Percentiles rank a stretch among this genome's conserved stretches.
Evolutionary conservation across 257 asterid genomes (phyloP).

Genomic region (Gardenia jasminoides): DNA sequence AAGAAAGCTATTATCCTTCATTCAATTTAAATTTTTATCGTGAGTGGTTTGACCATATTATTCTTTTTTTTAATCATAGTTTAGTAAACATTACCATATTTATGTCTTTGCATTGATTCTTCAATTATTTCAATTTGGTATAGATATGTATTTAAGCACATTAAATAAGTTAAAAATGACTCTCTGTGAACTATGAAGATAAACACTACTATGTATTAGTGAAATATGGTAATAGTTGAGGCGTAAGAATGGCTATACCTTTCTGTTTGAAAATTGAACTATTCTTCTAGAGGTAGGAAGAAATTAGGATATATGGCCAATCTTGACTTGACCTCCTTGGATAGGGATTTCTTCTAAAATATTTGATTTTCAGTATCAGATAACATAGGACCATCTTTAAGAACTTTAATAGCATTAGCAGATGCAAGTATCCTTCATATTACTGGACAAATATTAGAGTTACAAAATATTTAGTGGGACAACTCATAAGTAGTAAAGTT

Average conservation of each 20-base stretch:
- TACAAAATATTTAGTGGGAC: not conserved
- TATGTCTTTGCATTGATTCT: not conserved
- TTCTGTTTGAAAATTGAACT: conserved; percentile 87
- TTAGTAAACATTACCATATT: not conserved
- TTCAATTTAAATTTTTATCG: not conserved
- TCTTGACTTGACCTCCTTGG: conserved; percentile 33
- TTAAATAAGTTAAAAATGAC: not conserved
- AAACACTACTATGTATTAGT: not conserved
- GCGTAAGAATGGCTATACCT: conserved; percentile 44
- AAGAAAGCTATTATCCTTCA: not conserved
- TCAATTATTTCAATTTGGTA: not conserved
- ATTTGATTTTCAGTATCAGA: conserved; percentile 30
- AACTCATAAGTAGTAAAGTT: not conserved
- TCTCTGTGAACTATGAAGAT: not conserved
- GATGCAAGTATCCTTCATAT: conserved; percentile 84
- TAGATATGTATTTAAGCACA: not conserved
- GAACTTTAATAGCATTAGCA: conserved; percentile 38
- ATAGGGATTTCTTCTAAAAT: conserved; percentile 24
- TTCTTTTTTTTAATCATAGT: not conserved
- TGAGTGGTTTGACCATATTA: not conserved
- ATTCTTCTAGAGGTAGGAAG: conserved; percentile 94
- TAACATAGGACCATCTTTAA: conserved; percentile 31
- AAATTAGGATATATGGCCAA: conserved; percentile 68
- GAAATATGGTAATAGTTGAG: conserved; percentile 2
- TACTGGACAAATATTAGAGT: conserved; percentile 5